Base-by-base conservation (phyloP, 2,329 filamentous ascomycete genomes). In the Cadophora gregata region DNA sequence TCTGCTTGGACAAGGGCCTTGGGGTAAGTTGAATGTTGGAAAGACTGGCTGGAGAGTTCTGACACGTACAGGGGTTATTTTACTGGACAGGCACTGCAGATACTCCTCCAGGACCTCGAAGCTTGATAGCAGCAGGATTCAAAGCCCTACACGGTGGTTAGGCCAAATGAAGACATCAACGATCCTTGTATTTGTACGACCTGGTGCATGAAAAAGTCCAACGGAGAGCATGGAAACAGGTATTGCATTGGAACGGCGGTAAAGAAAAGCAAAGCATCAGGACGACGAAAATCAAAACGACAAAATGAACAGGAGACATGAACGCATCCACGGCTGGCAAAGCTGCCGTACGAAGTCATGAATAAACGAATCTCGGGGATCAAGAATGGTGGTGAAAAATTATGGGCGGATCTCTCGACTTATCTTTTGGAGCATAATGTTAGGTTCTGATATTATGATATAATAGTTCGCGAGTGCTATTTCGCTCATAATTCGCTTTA, bases 41-140 rank as follows among this genome's bases (percentile, higher is more conserved):
- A 24, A 2, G 33, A 8, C n/a, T 31, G 25, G 29, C 62, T 38
- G 9, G 31, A 4, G 10, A 6, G 2, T n/a, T 59, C 31, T 70
- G 51, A 67, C 58, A 53, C 19, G 38, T 60, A 31, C 72, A 88
- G 86, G 92, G 92, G 0, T 79, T 96, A 9, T 95, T 93, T 77
- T 96, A 94, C 78, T 94, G 90, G 90, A 88, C 90, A 62, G 90
- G 88, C n/a, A 89, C 90, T 16, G 88, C 86, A 3, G 92, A 96
- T 80, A 84, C 85, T 31, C 82, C 80, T 71, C 83, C 86, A 62
- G 83, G 81, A 68, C 83, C 84, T 61, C 81, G 86, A 61, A 89
- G 86, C 74, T 77, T 89, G 63, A 80, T 89, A 67, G 82, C 84
- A 56, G 80, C 86, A 21, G 87, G 87, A 5, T 89, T 88, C 75